These are phyloP conservation scores for Neonectria sp. DNA, from an alignment of 2,329 filamentous ascomycete genomes.

Conservation along the genomic window DNA sequence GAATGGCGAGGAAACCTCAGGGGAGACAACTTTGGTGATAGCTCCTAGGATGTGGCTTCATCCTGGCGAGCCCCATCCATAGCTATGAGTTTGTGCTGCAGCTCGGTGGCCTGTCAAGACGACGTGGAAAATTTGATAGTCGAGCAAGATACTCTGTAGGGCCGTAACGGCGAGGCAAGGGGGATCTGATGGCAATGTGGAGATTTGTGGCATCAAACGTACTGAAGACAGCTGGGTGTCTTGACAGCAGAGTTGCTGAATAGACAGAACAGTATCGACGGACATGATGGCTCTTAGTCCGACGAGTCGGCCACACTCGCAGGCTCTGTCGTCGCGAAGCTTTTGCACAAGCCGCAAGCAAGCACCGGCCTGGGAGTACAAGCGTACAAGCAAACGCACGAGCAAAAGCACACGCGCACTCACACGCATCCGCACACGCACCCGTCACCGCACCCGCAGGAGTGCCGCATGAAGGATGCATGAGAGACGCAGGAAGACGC, in stretches of 20 bases:
- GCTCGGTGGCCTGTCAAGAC: background rate
- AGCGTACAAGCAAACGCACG: slow-evolving; percentile 1
- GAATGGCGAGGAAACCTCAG: background rate
- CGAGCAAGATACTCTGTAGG: background rate
- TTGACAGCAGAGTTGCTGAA: slow-evolving; percentile 10
- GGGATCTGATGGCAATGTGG: slow-evolving; percentile 6
- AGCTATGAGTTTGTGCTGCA: background rate
- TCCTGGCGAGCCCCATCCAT: background rate
- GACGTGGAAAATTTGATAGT: slow-evolving; percentile 4
- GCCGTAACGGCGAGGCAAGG: slow-evolving; percentile 4
- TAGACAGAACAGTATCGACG: background rate
- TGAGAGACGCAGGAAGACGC: slow-evolving; percentile 36
- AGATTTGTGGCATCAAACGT: background rate
- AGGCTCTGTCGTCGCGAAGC: slow-evolving; percentile 10
- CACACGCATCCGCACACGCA: slow-evolving; percentile 20
- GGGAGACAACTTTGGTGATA: background rate
- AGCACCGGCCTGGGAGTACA: slow-evolving; percentile 7
- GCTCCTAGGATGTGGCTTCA: background rate
- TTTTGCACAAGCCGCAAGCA: background rate
- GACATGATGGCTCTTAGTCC: background rate
- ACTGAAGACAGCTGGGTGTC: slow-evolving; percentile 23
- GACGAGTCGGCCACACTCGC: background rate
- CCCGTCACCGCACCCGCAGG: slow-evolving; percentile 22
- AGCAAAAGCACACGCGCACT: slow-evolving; percentile 16
- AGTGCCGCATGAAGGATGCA: slow-evolving; percentile 7